Evolutionary conservation across 78 protist species (phyloP).

Genomic region (Dictyostelium intermedium): DNA sequence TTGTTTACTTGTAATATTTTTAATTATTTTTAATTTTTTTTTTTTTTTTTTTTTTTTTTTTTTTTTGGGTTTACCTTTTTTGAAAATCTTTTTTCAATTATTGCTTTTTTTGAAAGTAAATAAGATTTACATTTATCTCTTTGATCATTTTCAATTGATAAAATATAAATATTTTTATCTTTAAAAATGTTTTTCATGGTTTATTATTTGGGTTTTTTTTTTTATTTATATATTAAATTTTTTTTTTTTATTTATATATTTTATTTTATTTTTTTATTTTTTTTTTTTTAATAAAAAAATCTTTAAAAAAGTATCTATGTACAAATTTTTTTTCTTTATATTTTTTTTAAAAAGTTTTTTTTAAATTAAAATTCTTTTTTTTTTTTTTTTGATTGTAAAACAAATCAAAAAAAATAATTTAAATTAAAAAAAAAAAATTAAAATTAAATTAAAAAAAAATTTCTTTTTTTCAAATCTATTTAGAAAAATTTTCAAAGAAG

Average conservation of each 20-base stretch:
- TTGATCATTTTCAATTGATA: neutral
- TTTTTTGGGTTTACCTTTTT: constrained; percentile 17
- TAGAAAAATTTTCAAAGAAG: neutral
- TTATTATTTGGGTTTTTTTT: neutral
- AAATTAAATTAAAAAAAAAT: no score
- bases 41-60: neutral
- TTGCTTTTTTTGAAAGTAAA: neutral
- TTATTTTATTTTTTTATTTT: no score
- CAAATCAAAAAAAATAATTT: neutral
- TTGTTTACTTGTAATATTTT: no score
- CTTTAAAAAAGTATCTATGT: no score
- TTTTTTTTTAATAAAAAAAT: no score
- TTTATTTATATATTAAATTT: no score
- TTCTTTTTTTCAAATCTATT: neutral
- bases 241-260: no score
- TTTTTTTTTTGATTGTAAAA: neutral
- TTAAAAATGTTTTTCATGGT: neutral
- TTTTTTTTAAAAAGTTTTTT: no score
- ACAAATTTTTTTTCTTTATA: no score
- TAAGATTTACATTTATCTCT: constrained; percentile 8
- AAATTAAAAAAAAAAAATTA: no score
- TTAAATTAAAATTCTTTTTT: no score
- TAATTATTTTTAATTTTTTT: neutral
- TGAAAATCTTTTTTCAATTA: constrained; percentile 39
- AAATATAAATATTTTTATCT: constrained; percentile 12